phyloP scores from a whole-genome alignment of 495 filamentous ascomycete genomes.

The Aspergillus indologenus region DNA sequence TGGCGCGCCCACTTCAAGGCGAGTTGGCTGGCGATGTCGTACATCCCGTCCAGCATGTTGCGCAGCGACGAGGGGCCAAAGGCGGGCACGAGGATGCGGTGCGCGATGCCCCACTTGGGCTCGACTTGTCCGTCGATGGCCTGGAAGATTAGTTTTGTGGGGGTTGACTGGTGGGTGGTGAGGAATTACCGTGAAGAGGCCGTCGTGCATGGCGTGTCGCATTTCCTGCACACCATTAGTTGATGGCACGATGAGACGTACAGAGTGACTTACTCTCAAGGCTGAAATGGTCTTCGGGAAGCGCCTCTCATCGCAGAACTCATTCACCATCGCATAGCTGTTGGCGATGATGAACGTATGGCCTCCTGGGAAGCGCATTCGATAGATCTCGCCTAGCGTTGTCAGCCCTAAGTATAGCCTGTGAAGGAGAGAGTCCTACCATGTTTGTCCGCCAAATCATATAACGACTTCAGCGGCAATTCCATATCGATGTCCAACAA shows the following conservation, averaged over 20 bases:
- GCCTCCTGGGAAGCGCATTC: too few relatives aligned
- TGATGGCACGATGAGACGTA: too few relatives aligned
- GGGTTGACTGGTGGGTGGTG: too few relatives aligned
- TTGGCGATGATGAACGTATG: slow-evolving; percentile 46
- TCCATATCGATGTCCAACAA: slow-evolving; percentile 13
- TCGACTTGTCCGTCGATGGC: too few relatives aligned
- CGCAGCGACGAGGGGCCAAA: slow-evolving; percentile 70
- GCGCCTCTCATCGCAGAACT: slow-evolving; percentile 64
- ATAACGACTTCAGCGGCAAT: slow-evolving; percentile 19
- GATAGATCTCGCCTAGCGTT: slow-evolving; percentile 23
- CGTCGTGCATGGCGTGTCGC: slow-evolving; percentile 58
- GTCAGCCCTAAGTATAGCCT: slow-evolving; percentile 55
- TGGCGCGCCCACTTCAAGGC: slow-evolving; percentile 71
- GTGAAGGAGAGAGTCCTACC: slow-evolving; percentile 6
- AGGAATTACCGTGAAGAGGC: slow-evolving; percentile 63
- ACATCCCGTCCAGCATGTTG: slow-evolving; percentile 69
- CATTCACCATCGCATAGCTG: slow-evolving; percentile 56
- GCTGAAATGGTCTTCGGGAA: slow-evolving; percentile 64
- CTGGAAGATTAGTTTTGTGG: too few relatives aligned
- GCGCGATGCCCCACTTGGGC: slow-evolving; percentile 68
- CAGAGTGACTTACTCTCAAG: too few relatives aligned
- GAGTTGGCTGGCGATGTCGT: slow-evolving; percentile 69
- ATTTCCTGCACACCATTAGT: slow-evolving; percentile 48
- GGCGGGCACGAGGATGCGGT: slow-evolving; percentile 62
- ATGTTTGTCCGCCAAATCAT: slow-evolving; percentile 20